Base-by-base conservation (phyloP, 2,329 filamentous ascomycete species). In the Ophiostoma perfectum region DNA sequence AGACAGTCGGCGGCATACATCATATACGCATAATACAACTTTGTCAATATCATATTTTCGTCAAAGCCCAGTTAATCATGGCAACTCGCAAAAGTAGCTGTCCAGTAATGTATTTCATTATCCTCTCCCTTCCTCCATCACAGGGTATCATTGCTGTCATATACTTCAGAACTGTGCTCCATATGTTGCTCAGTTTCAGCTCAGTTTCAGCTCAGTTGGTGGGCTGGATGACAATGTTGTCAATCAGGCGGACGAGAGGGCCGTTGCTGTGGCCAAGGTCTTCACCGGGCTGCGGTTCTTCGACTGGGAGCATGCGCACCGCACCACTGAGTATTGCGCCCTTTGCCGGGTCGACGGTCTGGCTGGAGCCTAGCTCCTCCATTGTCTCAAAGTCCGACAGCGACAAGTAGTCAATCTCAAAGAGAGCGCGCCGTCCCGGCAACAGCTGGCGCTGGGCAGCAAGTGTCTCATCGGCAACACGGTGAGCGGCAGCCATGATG, bases 341-440 rank as follows among this genome's bases (percentile, higher is more conserved):
- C 71, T 81, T 86, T 0, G 80, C 78, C 0, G 84, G 82, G 74
- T 97, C 90, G 1, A 98, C 84, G 8, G 67, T 49, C 38, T 55
- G 39, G 14, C 64, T 18, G 12, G 80, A 76, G 0, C 90, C 83
- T 1, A 97, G 74, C 78, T 98, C 94, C 70, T 91, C 85, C 80
- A 99, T 86, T 0, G 89, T 90, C 8, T 92, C 87, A 0, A 92
- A 91, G 74, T 98, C 92, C 0, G 94, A 90, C 39, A 99, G 83
- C 16, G 93, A 96, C 68, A 99, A 86, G 77, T 99, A 99, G 77
- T 98, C 94, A 8, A 97, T 84, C 76, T 96, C 90, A 70, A 93
- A 95, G 66, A 81, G 80, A 3, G 88, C 90, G 65, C 92, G 83
- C 75, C 90, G 79, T 44, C 79, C 78, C 0, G 88, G 84, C 1